Conservation (phyloP, 306 rosid genomes). For the Senna siamea region DNA sequence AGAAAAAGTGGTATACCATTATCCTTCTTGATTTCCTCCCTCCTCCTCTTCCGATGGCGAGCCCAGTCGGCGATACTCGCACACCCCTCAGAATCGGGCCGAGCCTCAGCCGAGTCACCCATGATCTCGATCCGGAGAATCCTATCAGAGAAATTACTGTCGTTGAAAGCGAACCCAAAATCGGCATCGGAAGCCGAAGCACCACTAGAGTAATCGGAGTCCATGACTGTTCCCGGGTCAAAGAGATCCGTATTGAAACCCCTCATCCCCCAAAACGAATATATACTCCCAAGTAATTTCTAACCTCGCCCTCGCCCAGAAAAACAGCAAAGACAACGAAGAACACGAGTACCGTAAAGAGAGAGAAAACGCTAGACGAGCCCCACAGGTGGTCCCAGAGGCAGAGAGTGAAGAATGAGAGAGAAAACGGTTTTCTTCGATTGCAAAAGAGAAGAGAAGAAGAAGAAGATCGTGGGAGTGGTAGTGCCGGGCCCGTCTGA, state of each 20-base stretch:
- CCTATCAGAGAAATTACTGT: constrained; percentile 93
- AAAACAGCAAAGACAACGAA: background rate
- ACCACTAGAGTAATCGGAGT: constrained; percentile 58
- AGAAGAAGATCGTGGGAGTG: background rate
- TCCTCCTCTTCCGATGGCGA: constrained; percentile 83
- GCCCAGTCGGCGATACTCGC: constrained; percentile 92
- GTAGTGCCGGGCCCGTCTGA: background rate
- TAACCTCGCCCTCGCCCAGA: background rate
- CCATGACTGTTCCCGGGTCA: constrained; percentile 76
- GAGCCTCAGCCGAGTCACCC: constrained; percentile 55
- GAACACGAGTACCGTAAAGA: background rate
- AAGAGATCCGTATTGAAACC: constrained; percentile 72
- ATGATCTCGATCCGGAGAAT: constrained; percentile 85
- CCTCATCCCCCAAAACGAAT: constrained; percentile 30
- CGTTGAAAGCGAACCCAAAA: constrained; percentile 95
- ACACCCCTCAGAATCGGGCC: constrained; percentile 60
- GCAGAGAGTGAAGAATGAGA: background rate
- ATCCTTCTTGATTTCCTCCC: constrained; percentile 84
- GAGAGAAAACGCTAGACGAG: background rate
- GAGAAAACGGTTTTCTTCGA: background rate
- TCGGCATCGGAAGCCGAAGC: constrained; percentile 67
- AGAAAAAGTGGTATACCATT: constrained; percentile 43
- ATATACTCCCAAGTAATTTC: background rate
- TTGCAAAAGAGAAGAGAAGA: background rate
- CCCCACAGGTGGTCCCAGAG: constrained; percentile 10